Conservation (phyloP, 202 grass and related monocot genomes). For the Brachypodium distachyon region DNA sequence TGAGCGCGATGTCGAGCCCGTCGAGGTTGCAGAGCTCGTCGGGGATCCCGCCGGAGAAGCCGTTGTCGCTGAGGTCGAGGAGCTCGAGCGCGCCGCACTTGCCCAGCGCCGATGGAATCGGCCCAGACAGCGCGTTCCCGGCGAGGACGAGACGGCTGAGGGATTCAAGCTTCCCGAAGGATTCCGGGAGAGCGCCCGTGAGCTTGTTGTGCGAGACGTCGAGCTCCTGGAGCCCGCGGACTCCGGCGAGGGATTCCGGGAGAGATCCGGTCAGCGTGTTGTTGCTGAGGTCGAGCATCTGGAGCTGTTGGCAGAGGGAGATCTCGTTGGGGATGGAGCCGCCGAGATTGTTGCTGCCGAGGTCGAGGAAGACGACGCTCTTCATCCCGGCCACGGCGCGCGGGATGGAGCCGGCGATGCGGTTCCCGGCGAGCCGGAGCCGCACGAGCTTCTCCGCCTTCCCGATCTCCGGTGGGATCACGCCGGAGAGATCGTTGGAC, state of each 20-base stretch:
- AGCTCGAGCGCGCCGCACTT: slow-evolving; percentile 57
- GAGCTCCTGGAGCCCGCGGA: slow-evolving; percentile 62
- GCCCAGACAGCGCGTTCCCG: slow-evolving; percentile 55
- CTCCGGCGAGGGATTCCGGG: slow-evolving; percentile 45
- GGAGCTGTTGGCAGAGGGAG: slow-evolving; percentile 64
- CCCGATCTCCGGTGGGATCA: slow-evolving; percentile 57
- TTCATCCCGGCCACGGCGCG: slow-evolving; percentile 48
- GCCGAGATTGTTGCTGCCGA: slow-evolving; percentile 60
- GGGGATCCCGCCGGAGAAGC: slow-evolving; percentile 53
- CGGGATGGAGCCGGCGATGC: slow-evolving; percentile 51
- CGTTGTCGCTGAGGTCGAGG: slow-evolving; percentile 78
- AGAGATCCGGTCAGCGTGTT: slow-evolving; percentile 54
- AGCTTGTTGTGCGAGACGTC: slow-evolving; percentile 64
- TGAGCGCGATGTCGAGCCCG: slow-evolving; percentile 74
- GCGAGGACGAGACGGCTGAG: slow-evolving; percentile 57
- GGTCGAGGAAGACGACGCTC: slow-evolving; percentile 80
- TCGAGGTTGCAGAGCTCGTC: slow-evolving; percentile 52
- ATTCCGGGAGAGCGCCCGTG: slow-evolving; percentile 33
- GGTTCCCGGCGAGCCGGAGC: slow-evolving; percentile 62
- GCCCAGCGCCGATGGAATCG: slow-evolving; percentile 57
- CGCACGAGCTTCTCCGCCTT: slow-evolving; percentile 49
- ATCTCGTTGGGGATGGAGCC: slow-evolving; percentile 48
- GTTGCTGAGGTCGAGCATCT: slow-evolving; percentile 86
- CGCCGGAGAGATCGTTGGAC: slow-evolving; percentile 79
- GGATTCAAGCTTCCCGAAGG: slow-evolving; percentile 31